A percentile compares a stretch with the other conserved stretches of the same genome.
These are phyloP conservation scores for Bruguiera parviflora DNA, from an alignment of 345 rosid species.

Conservation along the genomic window DNA sequence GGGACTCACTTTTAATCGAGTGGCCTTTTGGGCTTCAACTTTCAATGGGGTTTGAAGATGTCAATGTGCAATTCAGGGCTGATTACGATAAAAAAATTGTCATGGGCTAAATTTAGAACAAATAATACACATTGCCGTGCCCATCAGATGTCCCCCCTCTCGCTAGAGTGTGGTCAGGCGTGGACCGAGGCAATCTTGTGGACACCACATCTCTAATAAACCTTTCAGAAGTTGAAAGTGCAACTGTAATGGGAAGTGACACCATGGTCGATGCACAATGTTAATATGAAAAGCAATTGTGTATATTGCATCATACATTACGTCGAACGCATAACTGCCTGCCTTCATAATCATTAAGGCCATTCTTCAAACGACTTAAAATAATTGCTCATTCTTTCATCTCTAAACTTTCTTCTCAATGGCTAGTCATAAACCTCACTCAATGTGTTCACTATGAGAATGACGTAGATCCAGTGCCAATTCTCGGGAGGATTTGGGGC, in stretches of 20 bases:
- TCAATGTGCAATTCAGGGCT: too few species aligned
- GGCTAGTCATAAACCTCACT: background rate
- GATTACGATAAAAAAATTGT: too few species aligned
- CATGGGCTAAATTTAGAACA: too few species aligned
- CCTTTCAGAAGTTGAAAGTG: background rate
- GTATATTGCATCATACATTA: conserved; percentile 6
- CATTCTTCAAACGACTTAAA: conserved; percentile 24
- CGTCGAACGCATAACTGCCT: conserved; percentile 24
- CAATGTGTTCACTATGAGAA: background rate
- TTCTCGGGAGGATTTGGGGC: background rate
- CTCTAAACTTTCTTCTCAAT: conserved; percentile 4
- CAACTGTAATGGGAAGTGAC: conserved; percentile 4
- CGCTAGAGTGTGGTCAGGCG: too few species aligned
- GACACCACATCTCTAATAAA: too few species aligned
- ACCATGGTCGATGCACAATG: background rate
- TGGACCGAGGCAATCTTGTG: too few species aligned
- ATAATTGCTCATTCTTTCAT: conserved; percentile 21
- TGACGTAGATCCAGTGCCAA: background rate
- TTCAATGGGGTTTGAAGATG: too few species aligned
- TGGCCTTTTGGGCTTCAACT: too few species aligned
- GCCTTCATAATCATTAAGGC: conserved; percentile 29
- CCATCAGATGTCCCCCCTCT: too few species aligned
- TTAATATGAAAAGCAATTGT: background rate
- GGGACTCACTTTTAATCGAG: too few species aligned
- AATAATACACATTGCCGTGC: too few species aligned